Percentiles rank a stretch among this genome's conserved stretches.
Evolutionary conservation across 2,329 filamentous ascomycete genomes (phyloP).

Genomic region (Cephalotrichum gorgonifer): DNA sequence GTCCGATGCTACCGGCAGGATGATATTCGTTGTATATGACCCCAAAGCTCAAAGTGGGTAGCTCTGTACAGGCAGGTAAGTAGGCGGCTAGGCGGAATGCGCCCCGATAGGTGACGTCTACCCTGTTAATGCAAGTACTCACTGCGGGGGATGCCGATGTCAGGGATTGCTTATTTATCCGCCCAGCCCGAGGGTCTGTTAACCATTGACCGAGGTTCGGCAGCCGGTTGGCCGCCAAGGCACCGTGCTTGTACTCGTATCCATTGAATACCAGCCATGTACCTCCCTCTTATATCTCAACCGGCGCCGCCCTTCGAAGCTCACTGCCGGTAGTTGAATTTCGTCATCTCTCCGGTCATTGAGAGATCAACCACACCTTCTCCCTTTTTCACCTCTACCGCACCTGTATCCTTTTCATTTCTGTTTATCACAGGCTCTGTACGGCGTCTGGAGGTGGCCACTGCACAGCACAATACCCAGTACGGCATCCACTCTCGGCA

Average conservation of each 20-base stretch:
- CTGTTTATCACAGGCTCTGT: not conserved
- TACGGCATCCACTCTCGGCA: not conserved
- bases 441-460: not conserved
- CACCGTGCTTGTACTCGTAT: no score
- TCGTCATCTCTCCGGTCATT: not conserved
- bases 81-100: not conserved
- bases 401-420: not conserved
- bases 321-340: not conserved
- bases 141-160: not conserved
- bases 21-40: not conserved
- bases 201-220: constrained; percentile 1
- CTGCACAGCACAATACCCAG: not conserved
- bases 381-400: not conserved
- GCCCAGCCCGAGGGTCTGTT: not conserved
- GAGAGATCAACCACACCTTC: not conserved
- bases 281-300: not conserved
- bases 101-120: not conserved
- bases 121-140: not conserved
- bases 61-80: not conserved
- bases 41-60: not conserved
- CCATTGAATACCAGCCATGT: not conserved
- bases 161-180: not conserved
- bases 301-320: not conserved
- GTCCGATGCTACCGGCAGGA: not conserved
- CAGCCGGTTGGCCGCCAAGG: not conserved